A percentile compares a stretch with the other conserved stretches of the same genome.
These are phyloP conservation scores for Aureobasidium mangrovei DNA, from an alignment of 2,329 filamentous ascomycete species.

Conservation along the genomic window DNA sequence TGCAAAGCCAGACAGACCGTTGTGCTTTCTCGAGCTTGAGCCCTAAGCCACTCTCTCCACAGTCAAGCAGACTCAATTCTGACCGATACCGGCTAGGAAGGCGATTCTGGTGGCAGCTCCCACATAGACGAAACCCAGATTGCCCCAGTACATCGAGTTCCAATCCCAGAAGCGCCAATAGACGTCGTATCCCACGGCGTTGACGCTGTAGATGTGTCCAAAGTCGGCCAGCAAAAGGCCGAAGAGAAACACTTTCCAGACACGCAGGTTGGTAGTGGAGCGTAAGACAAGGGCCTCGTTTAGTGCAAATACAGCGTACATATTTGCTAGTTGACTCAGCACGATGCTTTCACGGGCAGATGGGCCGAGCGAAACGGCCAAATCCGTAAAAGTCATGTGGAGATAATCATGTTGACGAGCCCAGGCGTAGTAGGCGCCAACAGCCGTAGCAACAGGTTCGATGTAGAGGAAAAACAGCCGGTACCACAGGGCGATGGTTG, in stretches of 20 bases:
- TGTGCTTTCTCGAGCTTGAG: background rate
- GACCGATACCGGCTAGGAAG: constrained; percentile 28
- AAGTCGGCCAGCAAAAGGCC: constrained; percentile 66
- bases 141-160: constrained; percentile 31
- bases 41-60: background rate
- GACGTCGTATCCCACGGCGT: constrained; percentile 47
- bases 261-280: constrained; percentile 55
- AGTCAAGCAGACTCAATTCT: background rate
- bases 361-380: constrained; percentile 37
- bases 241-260: constrained; percentile 61
- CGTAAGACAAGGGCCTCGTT: constrained; percentile 71
- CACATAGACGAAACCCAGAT: constrained; percentile 30
- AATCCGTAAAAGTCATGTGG: constrained; percentile 50
- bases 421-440: constrained; percentile 46
- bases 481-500: constrained; percentile 53
- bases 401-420: constrained; percentile 51
- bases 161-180: constrained; percentile 29
- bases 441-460: constrained; percentile 50
- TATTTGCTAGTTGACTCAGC: constrained; percentile 66
- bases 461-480: constrained; percentile 66
- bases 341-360: constrained; percentile 53
- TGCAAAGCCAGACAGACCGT: constrained; percentile 7
- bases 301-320: constrained; percentile 68
- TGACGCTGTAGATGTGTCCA: constrained; percentile 63
- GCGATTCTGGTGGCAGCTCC: constrained; percentile 25